A percentile compares a stretch with the other conserved stretches of the same genome.
phyloP scores from a whole-genome alignment of 2,329 filamentous ascomycete genomes.

The Sarocladiaceae sp. region DNA sequence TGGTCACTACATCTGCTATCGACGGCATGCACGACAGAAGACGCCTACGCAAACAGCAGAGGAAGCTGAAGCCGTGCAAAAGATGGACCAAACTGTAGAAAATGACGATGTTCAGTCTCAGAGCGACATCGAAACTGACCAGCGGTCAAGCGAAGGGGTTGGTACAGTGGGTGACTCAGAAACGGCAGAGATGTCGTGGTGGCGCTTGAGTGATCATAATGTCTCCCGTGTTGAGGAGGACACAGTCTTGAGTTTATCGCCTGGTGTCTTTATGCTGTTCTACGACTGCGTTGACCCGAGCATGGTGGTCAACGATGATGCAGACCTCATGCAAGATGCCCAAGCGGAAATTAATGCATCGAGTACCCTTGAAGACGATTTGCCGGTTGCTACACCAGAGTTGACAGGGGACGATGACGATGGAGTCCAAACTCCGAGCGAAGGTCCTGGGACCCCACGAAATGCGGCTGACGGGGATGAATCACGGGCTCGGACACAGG shows the following conservation, averaged over 20 bases:
- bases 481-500: background rate
- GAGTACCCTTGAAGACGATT: background rate
- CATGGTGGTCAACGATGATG: constrained; percentile 32
- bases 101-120: constrained; percentile 6
- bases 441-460: background rate
- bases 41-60: constrained; percentile 38
- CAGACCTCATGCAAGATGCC: constrained; percentile 12
- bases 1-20: constrained; percentile 90
- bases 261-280: constrained; percentile 92
- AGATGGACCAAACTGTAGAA: background rate
- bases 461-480: background rate
- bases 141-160: background rate
- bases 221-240: constrained; percentile 69
- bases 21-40: constrained; percentile 36
- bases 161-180: constrained; percentile 11
- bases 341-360: background rate
- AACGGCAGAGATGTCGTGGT: constrained; percentile 60
- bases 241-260: constrained; percentile 63
- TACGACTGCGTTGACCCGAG: constrained; percentile 68
- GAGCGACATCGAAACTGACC: constrained; percentile 7
- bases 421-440: background rate
- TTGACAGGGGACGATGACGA: constrained; percentile 3
- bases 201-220: constrained; percentile 83
- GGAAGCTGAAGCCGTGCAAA: too few relatives aligned
- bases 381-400: constrained; percentile 3